Percentiles rank a stretch among this genome's conserved stretches.
phyloP scores from a whole-genome alignment of 768 basidiomycete species.

The Boletus rubropictus region DNA sequence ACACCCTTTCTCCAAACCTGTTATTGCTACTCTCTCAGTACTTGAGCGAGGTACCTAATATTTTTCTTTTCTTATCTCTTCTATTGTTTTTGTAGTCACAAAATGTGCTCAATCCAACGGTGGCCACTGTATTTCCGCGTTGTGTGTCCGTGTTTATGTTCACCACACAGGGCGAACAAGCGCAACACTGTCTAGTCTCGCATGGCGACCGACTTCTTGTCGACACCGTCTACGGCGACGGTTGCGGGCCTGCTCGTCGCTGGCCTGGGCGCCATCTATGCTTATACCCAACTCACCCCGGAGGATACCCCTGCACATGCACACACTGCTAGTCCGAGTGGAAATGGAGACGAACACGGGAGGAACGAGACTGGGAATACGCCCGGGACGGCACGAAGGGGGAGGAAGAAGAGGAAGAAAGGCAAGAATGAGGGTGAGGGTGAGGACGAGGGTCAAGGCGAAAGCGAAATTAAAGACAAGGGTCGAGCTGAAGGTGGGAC shows the following conservation, averaged over 20 bases:
- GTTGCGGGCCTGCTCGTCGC: conserved; percentile 28
- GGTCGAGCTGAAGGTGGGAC: background rate
- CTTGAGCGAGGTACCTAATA: no score
- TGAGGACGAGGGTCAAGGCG: accelerated
- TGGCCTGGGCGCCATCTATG: conserved; percentile 15
- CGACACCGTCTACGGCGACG: conserved; percentile 31
- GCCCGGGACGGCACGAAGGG: background rate
- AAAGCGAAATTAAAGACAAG: background rate
- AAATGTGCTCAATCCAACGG: no score
- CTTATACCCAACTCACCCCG: conserved; percentile 7
- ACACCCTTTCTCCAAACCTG: no score
- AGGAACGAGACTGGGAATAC: background rate
- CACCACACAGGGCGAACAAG: no score
- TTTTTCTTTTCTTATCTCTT: no score
- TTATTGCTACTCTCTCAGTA: no score
- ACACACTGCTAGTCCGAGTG: background rate
- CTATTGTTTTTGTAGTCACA: no score
- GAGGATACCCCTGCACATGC: background rate
- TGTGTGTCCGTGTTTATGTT: no score
- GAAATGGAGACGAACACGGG: background rate
- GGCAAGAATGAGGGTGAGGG: background rate
- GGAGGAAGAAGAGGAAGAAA: background rate
- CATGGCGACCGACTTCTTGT: conserved; percentile 39
- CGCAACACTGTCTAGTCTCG: no score
- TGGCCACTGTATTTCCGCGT: no score